phyloP scores from a whole-genome alignment of 164 flowering plant species.

The Nelumbo lutea region DNA sequence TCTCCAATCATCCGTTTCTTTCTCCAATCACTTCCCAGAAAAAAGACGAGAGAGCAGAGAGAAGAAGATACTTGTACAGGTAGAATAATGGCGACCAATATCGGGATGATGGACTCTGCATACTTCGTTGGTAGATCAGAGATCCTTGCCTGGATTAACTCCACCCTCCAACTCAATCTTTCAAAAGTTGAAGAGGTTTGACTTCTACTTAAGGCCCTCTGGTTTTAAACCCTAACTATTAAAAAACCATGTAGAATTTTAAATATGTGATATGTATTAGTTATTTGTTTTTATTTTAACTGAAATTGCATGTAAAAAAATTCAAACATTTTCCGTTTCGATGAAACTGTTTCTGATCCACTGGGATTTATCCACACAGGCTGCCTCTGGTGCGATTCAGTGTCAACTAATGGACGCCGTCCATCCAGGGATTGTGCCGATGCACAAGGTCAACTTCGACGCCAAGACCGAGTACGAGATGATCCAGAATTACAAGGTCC shows the following conservation, averaged over 20 bases:
- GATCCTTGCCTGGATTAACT: conserved; percentile 93
- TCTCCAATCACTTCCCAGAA: too few relatives aligned
- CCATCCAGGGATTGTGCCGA: conserved; percentile 90
- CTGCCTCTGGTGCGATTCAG: conserved; percentile 89
- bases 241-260: not conserved
- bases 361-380: conserved; percentile 32
- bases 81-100: conserved; percentile 64
- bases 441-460: conserved; percentile 98
- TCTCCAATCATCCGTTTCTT: not conserved
- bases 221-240: not conserved
- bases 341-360: conserved; percentile 5
- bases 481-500: conserved; percentile 98
- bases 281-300: not conserved
- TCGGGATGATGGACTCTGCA: conserved; percentile 94
- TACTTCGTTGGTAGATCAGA: conserved; percentile 96
- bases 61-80: not conserved
- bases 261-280: not conserved
- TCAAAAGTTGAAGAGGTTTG: conserved; percentile 96
- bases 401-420: conserved; percentile 94
- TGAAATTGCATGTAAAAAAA: not conserved
- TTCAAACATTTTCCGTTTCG: too few relatives aligned
- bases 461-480: conserved; percentile 97
- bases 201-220: not conserved
- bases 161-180: conserved; percentile 87
- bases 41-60: not conserved